phyloP scores from a whole-genome alignment of 306 rosid genomes.

The Chamaecrista fasciculata region DNA sequence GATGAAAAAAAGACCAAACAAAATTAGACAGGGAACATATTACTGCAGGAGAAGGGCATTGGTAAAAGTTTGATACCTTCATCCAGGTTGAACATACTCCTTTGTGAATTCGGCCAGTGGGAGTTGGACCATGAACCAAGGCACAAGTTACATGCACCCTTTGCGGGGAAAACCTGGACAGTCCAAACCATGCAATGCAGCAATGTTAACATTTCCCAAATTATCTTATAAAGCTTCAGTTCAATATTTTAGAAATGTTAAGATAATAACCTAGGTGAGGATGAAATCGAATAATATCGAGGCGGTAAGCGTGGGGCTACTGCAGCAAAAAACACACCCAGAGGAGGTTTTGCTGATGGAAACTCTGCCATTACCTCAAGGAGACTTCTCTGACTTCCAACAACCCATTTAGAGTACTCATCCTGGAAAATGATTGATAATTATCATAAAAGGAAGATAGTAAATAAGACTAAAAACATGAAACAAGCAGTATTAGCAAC shows the following conservation, averaged over 20 bases:
- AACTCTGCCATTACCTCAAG: conserved; percentile 73
- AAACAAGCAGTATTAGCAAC: not conserved
- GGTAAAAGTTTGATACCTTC: conserved; percentile 64
- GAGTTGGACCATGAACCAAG: conserved; percentile 83
- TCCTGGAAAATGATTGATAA: conserved; percentile 36
- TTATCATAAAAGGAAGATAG: not conserved
- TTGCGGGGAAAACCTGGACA: conserved; percentile 60
- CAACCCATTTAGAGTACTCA: conserved; percentile 68
- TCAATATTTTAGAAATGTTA: conserved; percentile 17
- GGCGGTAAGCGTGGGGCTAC: conserved; percentile 66
- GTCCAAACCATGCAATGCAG: conserved; percentile 33
- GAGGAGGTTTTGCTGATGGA: conserved; percentile 65
- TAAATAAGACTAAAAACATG: not conserved
- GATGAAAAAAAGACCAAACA: not conserved
- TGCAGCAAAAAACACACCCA: conserved; percentile 70
- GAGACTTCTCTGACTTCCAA: conserved; percentile 68
- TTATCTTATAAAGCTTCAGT: conserved; percentile 18
- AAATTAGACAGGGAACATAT: conserved; percentile 9
- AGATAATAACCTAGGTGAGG: conserved; percentile 82
- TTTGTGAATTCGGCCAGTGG: conserved; percentile 95
- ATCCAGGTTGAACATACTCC: conserved; percentile 99
- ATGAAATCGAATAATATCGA: conserved; percentile 79
- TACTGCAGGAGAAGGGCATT: conserved; percentile 8
- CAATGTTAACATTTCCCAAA: not conserved
- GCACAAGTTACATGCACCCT: conserved; percentile 95